Conservation (phyloP, 164 flowering plant genomes). For the Hamamelis virginiana region DNA sequence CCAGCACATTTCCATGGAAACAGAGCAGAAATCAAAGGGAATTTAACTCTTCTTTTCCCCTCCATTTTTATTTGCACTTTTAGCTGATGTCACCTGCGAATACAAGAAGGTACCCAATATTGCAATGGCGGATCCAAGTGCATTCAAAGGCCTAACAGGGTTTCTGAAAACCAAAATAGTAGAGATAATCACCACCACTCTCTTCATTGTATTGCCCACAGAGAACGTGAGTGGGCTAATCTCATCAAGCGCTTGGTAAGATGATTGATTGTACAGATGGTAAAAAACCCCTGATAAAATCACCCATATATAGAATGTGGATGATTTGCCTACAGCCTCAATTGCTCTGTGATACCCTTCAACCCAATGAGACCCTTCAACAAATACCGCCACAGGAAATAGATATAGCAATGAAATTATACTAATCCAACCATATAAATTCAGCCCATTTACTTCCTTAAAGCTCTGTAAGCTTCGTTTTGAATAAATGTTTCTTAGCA, state of each 20-base stretch:
- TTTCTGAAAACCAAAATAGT: constrained; percentile 78
- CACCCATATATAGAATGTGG: constrained; percentile 79
- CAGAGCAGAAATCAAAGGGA: neutral
- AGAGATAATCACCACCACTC: constrained; percentile 83
- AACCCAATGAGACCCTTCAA: constrained; percentile 89
- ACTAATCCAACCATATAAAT: constrained; percentile 83
- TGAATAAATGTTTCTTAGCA: constrained; percentile 81
- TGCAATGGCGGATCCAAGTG: constrained; percentile 85
- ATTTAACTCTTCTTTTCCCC: constrained; percentile 44
- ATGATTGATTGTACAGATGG: constrained; percentile 85
- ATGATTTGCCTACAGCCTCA: constrained; percentile 44
- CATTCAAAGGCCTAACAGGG: constrained; percentile 84
- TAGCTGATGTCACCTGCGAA: constrained; percentile 68
- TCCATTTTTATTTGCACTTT: constrained; percentile 42
- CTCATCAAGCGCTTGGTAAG: constrained; percentile 85
- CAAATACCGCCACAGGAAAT: constrained; percentile 74
- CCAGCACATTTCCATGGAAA: neutral
- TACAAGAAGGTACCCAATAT: constrained; percentile 89
- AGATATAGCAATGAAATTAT: constrained; percentile 68
- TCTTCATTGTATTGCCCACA: constrained; percentile 93
- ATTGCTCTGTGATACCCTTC: constrained; percentile 70
- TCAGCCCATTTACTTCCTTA: constrained; percentile 81
- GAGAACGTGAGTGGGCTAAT: constrained; percentile 90
- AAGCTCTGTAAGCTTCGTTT: constrained; percentile 71
- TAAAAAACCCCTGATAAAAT: constrained; percentile 76